Evolutionary conservation across 1,284 basidiomycete species (phyloP), one percentile per base, ranked within the genome.

Genomic region (Irpex sp.): DNA sequence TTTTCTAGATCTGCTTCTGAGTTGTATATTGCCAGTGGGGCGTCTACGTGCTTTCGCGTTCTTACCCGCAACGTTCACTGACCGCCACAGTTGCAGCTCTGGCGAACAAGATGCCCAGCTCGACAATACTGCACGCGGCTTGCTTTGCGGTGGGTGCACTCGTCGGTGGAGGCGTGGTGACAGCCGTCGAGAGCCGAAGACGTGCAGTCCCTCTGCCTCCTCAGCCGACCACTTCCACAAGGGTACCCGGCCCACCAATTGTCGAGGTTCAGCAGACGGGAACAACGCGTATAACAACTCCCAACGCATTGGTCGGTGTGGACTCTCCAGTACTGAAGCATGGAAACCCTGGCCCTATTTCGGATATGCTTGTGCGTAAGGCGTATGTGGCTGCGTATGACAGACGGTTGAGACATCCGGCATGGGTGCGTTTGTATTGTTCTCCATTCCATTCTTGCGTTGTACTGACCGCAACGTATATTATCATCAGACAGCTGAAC

Each of bases 361-460:
- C 90, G 4, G 95, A 98, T 76, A 76, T 90, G 9, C 81, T 97
- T 50, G 82, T 88, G 37, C 84, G 93, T 49, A 86, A 87, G 71
- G 94, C 92, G 6, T 97, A 97, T 72, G 88, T 93, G 26, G 88
- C 93, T 3, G 93, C 87, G 2, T 99, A 99, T 75, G 97, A 99
- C 74, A 83, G 97, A 58, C 83, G 94, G 9, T 78, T 96, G 63
- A 83, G 93, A 26, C 96, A 99, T 78, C 95, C 97, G 2, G 85
- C 93, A 26, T 99, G 97, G 95, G 93, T 94, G 69, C 31, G 84
- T 35, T 35, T 37, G 50, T 4, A 9, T 58, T 5, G 5, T 19
- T 9, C 59, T 13, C 15, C 6, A 11, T 43, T 43, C 26, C 57
- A 50, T 58, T 26, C 26, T 5, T 31, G 59, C 21, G 33, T 1